Evolutionary conservation across 177 flowering plant species (phyloP).

Genomic region (Vitis hybrid): DNA sequence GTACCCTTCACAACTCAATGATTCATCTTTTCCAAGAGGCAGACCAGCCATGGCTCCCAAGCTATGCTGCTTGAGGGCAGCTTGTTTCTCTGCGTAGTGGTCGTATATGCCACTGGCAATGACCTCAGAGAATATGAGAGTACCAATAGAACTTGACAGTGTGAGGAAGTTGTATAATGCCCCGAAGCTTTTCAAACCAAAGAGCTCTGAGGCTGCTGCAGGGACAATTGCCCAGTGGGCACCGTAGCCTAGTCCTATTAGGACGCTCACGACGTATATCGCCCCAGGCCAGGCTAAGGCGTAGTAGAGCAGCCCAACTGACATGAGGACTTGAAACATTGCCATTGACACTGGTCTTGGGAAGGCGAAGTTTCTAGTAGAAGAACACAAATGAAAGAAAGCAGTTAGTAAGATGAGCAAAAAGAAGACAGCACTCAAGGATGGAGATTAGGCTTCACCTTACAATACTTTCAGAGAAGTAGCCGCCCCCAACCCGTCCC

Average conservation of each 20-base stretch:
- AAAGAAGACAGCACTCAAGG: no score
- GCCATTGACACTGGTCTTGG: conserved; percentile 64
- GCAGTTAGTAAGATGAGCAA: not conserved
- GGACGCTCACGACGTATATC: conserved; percentile 40
- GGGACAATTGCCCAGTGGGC: conserved; percentile 65
- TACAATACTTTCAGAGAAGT: conserved; percentile 53
- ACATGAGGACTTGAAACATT: conserved; percentile 43
- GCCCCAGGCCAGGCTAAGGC: conserved; percentile 47
- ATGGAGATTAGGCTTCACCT: conserved; percentile 30
- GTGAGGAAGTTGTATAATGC: conserved; percentile 56
- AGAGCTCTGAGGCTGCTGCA: conserved; percentile 58
- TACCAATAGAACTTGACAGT: conserved; percentile 44
- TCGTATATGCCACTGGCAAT: conserved; percentile 58
- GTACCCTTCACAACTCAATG: conserved; percentile 39
- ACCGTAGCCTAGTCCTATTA: conserved; percentile 58
- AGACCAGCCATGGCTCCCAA: not conserved
- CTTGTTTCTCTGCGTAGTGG: conserved; percentile 43
- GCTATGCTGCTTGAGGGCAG: conserved; percentile 1
- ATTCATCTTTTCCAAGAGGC: conserved; percentile 7
- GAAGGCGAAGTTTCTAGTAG: conserved; percentile 40
- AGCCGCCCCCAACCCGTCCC: conserved; percentile 76
- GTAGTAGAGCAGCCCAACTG: conserved; percentile 38
- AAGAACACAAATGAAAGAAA: not conserved
- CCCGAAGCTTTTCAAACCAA: conserved; percentile 58
- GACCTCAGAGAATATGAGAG: conserved; percentile 46